A percentile compares a stretch with the other conserved stretches of the same genome.
Evolutionary conservation across 257 asterid genomes (phyloP).

Genomic region (Euphrasia confusa): DNA sequence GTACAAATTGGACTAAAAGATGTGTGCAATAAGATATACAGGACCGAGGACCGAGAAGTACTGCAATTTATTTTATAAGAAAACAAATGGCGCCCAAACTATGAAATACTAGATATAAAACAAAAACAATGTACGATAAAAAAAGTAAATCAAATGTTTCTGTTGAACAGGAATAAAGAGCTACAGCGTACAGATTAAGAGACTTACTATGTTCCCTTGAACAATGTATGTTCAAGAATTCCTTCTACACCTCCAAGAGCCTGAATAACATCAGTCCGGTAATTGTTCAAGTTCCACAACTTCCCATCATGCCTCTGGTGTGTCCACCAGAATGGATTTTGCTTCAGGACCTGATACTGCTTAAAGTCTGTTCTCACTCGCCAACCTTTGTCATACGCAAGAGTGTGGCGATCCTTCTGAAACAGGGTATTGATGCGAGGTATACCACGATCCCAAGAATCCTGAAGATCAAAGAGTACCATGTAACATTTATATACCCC

Average conservation of each 20-base stretch:
- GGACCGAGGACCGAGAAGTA: not conserved
- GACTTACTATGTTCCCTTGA: slow-evolving; percentile 97
- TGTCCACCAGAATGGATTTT: slow-evolving; percentile 99
- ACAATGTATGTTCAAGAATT: slow-evolving; percentile 92
- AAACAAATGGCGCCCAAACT: not conserved
- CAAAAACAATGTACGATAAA: not conserved
- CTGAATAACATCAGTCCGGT: slow-evolving; percentile 97
- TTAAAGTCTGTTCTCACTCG: slow-evolving; percentile 97
- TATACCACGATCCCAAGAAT: slow-evolving; percentile 99
- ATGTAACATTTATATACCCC: not conserved
- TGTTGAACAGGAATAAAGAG: not conserved
- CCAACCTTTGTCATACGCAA: slow-evolving; percentile 99
- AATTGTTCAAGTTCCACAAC: slow-evolving; percentile 96
- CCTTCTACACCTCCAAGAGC: slow-evolving; percentile 99
- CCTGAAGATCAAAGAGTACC: slow-evolving; percentile 41
- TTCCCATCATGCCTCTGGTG: slow-evolving; percentile 99
- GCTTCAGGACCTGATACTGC: slow-evolving; percentile 98
- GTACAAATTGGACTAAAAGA: not conserved
- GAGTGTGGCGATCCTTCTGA: slow-evolving; percentile 98
- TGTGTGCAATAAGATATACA: not conserved
- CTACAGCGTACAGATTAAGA: not conserved
- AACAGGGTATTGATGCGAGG: slow-evolving; percentile 97
- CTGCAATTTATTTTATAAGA: not conserved
- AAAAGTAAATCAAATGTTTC: too few species aligned
- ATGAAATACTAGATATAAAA: not conserved